phyloP scores from a whole-genome alignment of 2,329 filamentous ascomycete genomes.

The Aspergillus neotritici region DNA sequence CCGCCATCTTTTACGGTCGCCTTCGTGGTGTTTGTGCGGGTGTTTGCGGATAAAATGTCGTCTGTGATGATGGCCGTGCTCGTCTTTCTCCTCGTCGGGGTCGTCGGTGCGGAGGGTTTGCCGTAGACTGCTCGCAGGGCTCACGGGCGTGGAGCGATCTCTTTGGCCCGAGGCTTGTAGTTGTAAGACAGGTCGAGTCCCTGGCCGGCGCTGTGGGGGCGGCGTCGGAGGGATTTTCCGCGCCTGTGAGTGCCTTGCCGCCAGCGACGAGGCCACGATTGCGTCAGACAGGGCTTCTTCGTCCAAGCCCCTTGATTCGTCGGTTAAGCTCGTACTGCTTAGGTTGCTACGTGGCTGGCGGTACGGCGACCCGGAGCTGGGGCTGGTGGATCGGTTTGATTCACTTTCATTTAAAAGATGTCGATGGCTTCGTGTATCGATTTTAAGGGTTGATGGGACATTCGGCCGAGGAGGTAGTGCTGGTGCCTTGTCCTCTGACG shows the following conservation, averaged over 20 bases:
- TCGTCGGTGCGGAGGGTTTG: slow-evolving; percentile 36
- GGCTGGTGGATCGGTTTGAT: slow-evolving; percentile 18
- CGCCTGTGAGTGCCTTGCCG: slow-evolving; percentile 38
- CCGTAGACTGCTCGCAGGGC: slow-evolving; percentile 35
- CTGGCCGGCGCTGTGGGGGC: slow-evolving; percentile 35
- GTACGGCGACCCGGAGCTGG: slow-evolving; percentile 24
- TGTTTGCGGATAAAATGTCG: slow-evolving; percentile 39
- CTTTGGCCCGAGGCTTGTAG: slow-evolving; percentile 26
- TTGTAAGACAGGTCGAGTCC: slow-evolving; percentile 33
- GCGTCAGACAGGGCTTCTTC: slow-evolving; percentile 42
- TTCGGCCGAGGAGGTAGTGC: slow-evolving; percentile 23
- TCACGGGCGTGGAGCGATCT: slow-evolving; percentile 27
- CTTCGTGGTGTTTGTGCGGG: slow-evolving; percentile 46
- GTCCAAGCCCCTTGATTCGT: slow-evolving; percentile 21
- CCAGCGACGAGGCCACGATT: slow-evolving; percentile 44
- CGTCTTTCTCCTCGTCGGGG: slow-evolving; percentile 32
- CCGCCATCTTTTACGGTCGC: slow-evolving; percentile 43
- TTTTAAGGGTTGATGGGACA: slow-evolving; percentile 1
- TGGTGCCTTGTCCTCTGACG: slow-evolving; percentile 18
- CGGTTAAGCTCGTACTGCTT: slow-evolving; percentile 19
- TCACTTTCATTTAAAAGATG: slow-evolving; percentile 5
- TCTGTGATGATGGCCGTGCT: slow-evolving; percentile 24
- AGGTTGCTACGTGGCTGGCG: slow-evolving; percentile 19
- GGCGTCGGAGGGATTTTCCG: slow-evolving; percentile 34
- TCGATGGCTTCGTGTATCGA: slow-evolving; percentile 5